phyloP scores from a whole-genome alignment of 2,329 filamentous ascomycete species.

The Colletotrichum coccodes region DNA sequence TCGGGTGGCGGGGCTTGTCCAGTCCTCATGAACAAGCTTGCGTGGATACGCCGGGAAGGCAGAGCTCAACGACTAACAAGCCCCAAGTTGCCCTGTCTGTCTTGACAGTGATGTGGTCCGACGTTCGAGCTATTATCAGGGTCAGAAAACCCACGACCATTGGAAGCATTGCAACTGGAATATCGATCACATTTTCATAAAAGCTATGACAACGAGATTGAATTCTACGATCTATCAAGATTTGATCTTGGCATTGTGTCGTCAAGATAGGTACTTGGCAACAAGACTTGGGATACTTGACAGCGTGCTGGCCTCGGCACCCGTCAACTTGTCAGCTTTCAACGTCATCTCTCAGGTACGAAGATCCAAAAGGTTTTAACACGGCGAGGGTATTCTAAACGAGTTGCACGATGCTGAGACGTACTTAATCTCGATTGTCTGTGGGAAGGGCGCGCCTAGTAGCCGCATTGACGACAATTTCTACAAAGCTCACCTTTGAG shows the following conservation, averaged over 20 bases:
- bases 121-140: neutral
- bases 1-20: neutral
- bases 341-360: neutral
- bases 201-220: too few species aligned
- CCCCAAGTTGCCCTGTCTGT: neutral
- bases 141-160: neutral
- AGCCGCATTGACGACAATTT: conserved; percentile 15
- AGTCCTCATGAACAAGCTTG: neutral
- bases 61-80: neutral
- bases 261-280: neutral
- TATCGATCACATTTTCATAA: too few species aligned
- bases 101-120: neutral
- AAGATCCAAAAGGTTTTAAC: neutral
- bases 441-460: conserved; percentile 6
- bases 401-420: conserved; percentile 16
- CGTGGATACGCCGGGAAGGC: neutral
- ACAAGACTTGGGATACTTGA: neutral
- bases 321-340: neutral
- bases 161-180: neutral
- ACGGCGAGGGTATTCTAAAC: neutral
- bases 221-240: too few species aligned
- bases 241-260: too few species aligned
- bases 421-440: conserved; percentile 19
- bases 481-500: neutral
- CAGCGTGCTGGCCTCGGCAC: neutral